Evolutionary conservation across 1,284 basidiomycete genomes (phyloP).

Genomic region (Inonotus obliquus): DNA sequence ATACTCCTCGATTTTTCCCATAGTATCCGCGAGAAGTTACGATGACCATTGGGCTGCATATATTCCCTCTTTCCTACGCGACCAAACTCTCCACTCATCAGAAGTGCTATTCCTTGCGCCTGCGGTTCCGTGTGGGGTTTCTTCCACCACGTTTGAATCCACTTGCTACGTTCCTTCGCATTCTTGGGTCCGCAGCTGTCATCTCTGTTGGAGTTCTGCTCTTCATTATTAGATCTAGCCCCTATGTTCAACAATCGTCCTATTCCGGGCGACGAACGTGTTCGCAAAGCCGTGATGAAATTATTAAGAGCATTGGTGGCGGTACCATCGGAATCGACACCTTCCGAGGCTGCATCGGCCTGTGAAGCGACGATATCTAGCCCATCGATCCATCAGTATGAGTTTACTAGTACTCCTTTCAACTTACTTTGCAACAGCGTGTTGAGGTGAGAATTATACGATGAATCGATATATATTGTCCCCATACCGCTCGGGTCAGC

Average conservation of each 20-base stretch:
- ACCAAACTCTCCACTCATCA: conserved; percentile 86
- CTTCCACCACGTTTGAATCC: conserved; percentile 33
- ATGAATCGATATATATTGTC: background rate
- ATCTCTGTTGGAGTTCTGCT: background rate
- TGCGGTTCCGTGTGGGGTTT: conserved; percentile 61
- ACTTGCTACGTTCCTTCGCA: conserved; percentile 6
- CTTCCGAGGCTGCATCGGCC: background rate
- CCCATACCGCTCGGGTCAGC: background rate
- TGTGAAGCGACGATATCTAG: background rate
- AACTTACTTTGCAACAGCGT: conserved; percentile 16
- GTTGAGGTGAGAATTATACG: background rate
- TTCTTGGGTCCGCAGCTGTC: background rate
- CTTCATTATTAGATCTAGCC: background rate
- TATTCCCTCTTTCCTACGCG: conserved; percentile 48
- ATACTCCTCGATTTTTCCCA: conserved; percentile 36
- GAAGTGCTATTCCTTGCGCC: conserved; percentile 63
- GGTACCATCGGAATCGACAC: background rate
- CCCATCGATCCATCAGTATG: background rate
- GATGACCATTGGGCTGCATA: conserved; percentile 27
- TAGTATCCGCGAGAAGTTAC: conserved; percentile 47
- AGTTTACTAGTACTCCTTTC: background rate
- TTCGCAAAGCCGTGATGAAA: background rate
- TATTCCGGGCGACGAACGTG: conserved; percentile 23
- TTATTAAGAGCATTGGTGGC: background rate
- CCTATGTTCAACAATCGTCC: conserved; percentile 16